Evolutionary conservation across 139 green algal species (phyloP).

Genomic region (Tetradesmus obliquus): DNA sequence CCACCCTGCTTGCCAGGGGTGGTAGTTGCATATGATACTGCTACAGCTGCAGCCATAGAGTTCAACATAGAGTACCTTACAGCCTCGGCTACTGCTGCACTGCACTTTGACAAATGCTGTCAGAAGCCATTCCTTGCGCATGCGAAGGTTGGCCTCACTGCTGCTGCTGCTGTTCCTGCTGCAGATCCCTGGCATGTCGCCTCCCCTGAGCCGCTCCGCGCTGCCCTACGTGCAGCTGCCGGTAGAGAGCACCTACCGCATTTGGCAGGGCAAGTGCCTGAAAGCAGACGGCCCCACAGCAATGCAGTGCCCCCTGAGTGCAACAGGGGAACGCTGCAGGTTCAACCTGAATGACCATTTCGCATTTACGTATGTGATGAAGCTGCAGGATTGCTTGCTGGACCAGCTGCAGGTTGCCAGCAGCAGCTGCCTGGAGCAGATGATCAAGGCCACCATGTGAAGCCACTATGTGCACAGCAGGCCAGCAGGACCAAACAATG

Average conservation of each 20-base stretch:
- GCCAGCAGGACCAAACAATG: too few relatives aligned
- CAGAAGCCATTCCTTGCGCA: too few relatives aligned
- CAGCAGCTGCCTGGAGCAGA: not conserved
- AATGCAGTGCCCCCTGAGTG: not conserved
- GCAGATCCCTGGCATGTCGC: not conserved
- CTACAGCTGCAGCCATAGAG: not conserved
- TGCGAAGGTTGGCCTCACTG: not conserved
- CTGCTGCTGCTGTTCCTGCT: not conserved
- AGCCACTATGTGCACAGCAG: not conserved
- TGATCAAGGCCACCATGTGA: constrained; percentile 13
- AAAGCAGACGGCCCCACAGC: not conserved
- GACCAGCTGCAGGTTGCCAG: not conserved
- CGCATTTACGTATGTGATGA: constrained; percentile 24
- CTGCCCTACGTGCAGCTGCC: constrained; percentile 10
- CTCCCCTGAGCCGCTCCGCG: not conserved
- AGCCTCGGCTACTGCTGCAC: not conserved
- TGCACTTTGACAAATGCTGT: too few relatives aligned
- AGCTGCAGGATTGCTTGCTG: constrained; percentile 31
- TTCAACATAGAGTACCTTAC: not conserved
- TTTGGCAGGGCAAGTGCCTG: constrained; percentile 12
- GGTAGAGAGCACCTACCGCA: not conserved
- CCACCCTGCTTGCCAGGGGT: not conserved
- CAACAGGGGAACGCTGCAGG: not conserved
- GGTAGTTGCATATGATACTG: not conserved
- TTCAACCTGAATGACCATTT: constrained; percentile 37